phyloP scores from a whole-genome alignment of 2,329 filamentous ascomycete genomes.

The Phaeophleospora eucalypticola region DNA sequence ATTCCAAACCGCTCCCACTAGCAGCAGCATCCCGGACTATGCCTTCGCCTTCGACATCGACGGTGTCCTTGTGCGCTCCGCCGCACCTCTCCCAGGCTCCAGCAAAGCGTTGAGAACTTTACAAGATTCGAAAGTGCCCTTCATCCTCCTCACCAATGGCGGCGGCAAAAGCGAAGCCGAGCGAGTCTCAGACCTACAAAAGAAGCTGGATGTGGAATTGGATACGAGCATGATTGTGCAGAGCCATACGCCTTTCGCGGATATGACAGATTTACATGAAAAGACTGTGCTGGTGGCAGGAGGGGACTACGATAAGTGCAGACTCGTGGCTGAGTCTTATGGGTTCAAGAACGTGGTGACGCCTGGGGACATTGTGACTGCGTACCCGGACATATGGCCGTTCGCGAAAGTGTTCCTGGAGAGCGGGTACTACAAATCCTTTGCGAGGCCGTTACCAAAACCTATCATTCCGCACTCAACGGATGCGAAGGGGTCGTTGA shows the following conservation, averaged over 20 bases:
- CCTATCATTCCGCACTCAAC: slow-evolving; percentile 40
- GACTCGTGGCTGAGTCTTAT: slow-evolving; percentile 64
- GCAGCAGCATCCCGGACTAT: slow-evolving; percentile 5
- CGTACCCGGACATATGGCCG: slow-evolving; percentile 74
- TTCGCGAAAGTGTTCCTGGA: slow-evolving; percentile 66
- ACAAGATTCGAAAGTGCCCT: slow-evolving; percentile 72
- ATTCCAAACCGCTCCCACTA: background rate
- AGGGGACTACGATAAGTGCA: slow-evolving; percentile 54
- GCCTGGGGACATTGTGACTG: slow-evolving; percentile 74
- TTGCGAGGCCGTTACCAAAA: slow-evolving; percentile 55
- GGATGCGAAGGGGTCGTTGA: slow-evolving; percentile 52
- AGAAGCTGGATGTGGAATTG: slow-evolving; percentile 61
- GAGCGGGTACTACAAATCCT: slow-evolving; percentile 51
- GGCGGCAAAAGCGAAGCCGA: slow-evolving; percentile 78
- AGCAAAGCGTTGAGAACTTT: slow-evolving; percentile 68
- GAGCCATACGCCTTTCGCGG: slow-evolving; percentile 83
- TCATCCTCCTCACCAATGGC: slow-evolving; percentile 93
- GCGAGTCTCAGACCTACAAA: slow-evolving; percentile 65
- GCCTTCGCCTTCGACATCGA: slow-evolving; percentile 57
- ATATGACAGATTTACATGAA: slow-evolving; percentile 59
- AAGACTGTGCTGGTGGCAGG: slow-evolving; percentile 49
- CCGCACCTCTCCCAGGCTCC: slow-evolving; percentile 74
- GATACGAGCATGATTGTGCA: slow-evolving; percentile 73
- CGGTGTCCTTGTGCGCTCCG: slow-evolving; percentile 84
- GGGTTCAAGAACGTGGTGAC: slow-evolving; percentile 64